Evolutionary conservation across 2,329 filamentous ascomycete species (phyloP).

Genomic region (Exutisphaerella laricina): DNA sequence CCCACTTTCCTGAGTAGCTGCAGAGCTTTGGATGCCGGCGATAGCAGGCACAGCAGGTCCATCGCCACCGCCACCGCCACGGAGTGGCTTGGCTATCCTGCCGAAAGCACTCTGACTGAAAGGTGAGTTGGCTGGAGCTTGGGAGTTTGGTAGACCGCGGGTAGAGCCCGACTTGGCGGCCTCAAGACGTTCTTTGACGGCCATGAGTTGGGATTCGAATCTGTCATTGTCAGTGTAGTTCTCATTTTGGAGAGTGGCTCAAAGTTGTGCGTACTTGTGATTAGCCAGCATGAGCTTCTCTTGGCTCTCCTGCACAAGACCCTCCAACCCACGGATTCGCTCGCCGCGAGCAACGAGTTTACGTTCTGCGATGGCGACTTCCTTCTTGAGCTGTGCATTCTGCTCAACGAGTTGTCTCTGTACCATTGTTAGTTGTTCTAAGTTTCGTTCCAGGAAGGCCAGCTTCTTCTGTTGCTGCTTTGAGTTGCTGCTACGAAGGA

Average conservation of each 20-base stretch:
- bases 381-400: constrained; percentile 95
- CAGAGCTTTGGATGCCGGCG: constrained; percentile 36
- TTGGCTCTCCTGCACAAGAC: constrained; percentile 89
- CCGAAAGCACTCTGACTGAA: constrained; percentile 66
- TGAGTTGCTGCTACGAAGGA: constrained; percentile 93
- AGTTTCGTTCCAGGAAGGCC: constrained; percentile 96
- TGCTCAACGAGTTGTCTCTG: constrained; percentile 97
- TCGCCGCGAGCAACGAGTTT: constrained; percentile 96
- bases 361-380: constrained; percentile 95
- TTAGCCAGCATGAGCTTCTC: constrained; percentile 97
- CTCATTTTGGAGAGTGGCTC: not conserved
- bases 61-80: constrained; percentile 46
- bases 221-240: constrained; percentile 44
- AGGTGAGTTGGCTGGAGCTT: constrained; percentile 33
- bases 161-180: constrained; percentile 89
- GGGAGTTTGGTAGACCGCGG: constrained; percentile 65
- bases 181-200: constrained; percentile 96
- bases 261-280: constrained; percentile 70
- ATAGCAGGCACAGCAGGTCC: constrained; percentile 40
- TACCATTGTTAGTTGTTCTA: constrained; percentile 95
- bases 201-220: constrained; percentile 94
- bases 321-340: constrained; percentile 90
- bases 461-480: constrained; percentile 99
- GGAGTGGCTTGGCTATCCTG: constrained; percentile 60
- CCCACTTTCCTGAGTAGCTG: constrained; percentile 38